These are phyloP conservation scores for Hypholoma fasciculare DNA, from an alignment of 768 basidiomycete genomes.

Conservation along the genomic window DNA sequence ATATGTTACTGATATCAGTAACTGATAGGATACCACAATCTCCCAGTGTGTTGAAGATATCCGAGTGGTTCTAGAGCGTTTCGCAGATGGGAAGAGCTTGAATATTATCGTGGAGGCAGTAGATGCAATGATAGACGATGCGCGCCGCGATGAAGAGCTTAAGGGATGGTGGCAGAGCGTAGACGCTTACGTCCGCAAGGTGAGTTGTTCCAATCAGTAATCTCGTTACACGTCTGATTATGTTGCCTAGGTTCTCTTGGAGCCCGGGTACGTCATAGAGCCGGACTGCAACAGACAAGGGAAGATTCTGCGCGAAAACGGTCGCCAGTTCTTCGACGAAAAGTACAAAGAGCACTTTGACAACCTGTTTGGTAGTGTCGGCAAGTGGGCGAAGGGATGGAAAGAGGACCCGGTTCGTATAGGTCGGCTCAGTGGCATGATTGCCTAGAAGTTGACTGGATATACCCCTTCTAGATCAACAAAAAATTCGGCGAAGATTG, in stretches of 20 bases:
- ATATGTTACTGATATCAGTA: background rate
- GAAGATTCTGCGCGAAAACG: constrained; percentile 44
- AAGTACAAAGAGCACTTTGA: constrained; percentile 76
- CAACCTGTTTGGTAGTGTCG: constrained; percentile 66
- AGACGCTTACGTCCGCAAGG: constrained; percentile 63
- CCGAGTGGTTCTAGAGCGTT: constrained; percentile 84
- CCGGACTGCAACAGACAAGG: constrained; percentile 65
- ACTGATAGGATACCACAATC: constrained; percentile 57
- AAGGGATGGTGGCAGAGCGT: constrained; percentile 69
- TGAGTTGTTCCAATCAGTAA: constrained; percentile 23
- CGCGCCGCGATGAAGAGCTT: constrained; percentile 71
- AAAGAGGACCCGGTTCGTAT: constrained; percentile 68
- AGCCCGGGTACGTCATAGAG: constrained; percentile 83
- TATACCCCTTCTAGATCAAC: constrained; percentile 43
- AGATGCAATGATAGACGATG: constrained; percentile 71
- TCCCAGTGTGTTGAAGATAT: constrained; percentile 60
- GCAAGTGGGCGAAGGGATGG: constrained; percentile 80
- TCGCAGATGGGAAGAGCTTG: constrained; percentile 76
- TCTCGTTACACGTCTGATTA: too few species aligned
- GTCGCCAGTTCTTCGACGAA: constrained; percentile 74
- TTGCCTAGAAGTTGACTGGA: background rate
- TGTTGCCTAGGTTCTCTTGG: constrained; percentile 43
- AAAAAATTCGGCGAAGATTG: constrained; percentile 80
- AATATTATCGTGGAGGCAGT: constrained; percentile 68
- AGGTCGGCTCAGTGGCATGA: too few species aligned